Base-by-base conservation (phyloP, 805 yeast species). In the Ogataea glucozyma region DNA sequence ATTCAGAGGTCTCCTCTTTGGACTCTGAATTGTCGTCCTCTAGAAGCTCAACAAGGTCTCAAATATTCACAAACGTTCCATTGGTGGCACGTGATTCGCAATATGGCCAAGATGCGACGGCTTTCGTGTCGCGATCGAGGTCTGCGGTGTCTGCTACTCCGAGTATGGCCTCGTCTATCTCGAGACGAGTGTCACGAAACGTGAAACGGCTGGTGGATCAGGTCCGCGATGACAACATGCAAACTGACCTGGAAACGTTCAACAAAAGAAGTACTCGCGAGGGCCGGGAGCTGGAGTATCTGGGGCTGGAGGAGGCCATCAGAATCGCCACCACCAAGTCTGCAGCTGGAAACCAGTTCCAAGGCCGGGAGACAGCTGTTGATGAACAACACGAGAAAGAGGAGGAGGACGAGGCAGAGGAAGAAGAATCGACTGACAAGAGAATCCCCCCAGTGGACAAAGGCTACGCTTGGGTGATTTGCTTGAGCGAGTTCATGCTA, bases 391-490 rank as follows among this genome's bases (percentile, higher is more conserved):
- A 27, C 6, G 43, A 43, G 31, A 17, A 27, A 20, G 19, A 21
- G 20, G 41, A 44, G 16, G 43, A 41, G 23, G 38, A 24, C 14
- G 44, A 43, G 12, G 31, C 39, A 17, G 42, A 38, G 12, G 43
- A 22, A 18, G 40, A 31, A 20, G 39, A 38, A 24, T 12, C 38
- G 13, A 18, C 26, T 6, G 58, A 57, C 6, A 17, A 12, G 12
- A 37, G 41, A 10, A 41, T 49, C 8, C 69, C 70, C 0, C 78
- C 79, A 10, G 33, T 43, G n/a, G 61, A 71, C 55, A 78, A 79
- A 17, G 86, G 87, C 0, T 79, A 80, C 51, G 83, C 82, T 3
- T 82, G 87, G 86, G 74, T 78, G 0, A 44, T 56, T 19, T 44
- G 53, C 10, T 66, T 75, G 9, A 70, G 72, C 13, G 48, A 70